Conservation (phyloP, 2,329 filamentous ascomycete genomes). For the Ceratocystis alfenasii region DNA sequence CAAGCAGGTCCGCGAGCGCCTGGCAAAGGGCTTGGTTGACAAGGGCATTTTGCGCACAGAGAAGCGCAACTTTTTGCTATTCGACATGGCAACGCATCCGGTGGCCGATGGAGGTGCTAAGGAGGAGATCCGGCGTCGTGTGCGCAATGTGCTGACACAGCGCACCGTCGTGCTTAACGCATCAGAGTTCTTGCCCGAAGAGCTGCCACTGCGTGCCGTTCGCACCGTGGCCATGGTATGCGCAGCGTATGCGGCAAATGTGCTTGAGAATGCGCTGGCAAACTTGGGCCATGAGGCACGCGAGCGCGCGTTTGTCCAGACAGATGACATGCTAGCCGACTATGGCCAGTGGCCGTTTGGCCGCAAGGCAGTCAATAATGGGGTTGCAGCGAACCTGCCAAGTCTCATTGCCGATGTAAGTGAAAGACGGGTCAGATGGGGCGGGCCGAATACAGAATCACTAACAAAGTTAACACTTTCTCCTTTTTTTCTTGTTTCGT, state of each 20-base stretch:
- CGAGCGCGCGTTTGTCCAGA: conserved; percentile 90
- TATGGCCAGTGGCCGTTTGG: conserved; percentile 98
- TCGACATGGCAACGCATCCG: conserved; percentile 98
- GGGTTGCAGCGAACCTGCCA: conserved; percentile 84
- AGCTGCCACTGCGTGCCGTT: conserved; percentile 84
- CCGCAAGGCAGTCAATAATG: conserved; percentile 63
- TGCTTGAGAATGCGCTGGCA: conserved; percentile 92
- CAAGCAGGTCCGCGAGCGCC: conserved; percentile 94
- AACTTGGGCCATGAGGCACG: conserved; percentile 87
- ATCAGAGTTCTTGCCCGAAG: conserved; percentile 84
- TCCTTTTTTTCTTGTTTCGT: neutral
- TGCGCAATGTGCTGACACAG: conserved; percentile 84
- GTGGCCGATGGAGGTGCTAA: conserved; percentile 94
- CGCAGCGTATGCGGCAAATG: conserved; percentile 93
- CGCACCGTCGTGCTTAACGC: conserved; percentile 81
- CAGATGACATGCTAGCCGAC: conserved; percentile 87
- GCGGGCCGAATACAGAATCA: neutral
- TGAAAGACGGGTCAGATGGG: neutral
- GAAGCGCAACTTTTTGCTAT: conserved; percentile 98
- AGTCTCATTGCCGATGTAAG: conserved; percentile 66
- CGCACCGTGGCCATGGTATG: conserved; percentile 94
- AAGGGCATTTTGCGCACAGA: conserved; percentile 97
- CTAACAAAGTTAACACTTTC: neutral
- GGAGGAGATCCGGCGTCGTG: conserved; percentile 87
- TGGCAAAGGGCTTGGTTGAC: conserved; percentile 94